Conservation (phyloP, 768 basidiomycete species). For the Mrakia gelida region DNA sequence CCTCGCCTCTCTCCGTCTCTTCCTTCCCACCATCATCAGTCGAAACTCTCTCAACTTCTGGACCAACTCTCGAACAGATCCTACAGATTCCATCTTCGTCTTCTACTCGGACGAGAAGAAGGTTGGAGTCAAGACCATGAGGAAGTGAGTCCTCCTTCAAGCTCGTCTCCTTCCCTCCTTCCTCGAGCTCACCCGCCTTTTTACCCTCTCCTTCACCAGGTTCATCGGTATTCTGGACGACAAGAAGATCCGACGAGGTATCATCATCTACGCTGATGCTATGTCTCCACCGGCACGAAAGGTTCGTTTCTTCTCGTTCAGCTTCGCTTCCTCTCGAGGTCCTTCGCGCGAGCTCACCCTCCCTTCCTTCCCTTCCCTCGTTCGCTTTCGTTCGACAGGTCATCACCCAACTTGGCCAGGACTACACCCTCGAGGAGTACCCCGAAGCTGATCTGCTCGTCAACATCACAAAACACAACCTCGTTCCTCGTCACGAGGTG, state of each 20-base stretch:
- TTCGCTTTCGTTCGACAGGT: slow-evolving; percentile 54
- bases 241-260: slow-evolving; percentile 79
- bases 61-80: slow-evolving; percentile 64
- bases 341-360: slow-evolving; percentile 3
- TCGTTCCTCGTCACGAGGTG: slow-evolving; percentile 90
- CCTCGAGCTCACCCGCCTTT: not conserved
- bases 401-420: slow-evolving; percentile 78
- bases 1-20: not conserved
- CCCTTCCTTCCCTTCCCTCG: not conserved
- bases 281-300: slow-evolving; percentile 97
- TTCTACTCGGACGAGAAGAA: slow-evolving; percentile 95
- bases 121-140: slow-evolving; percentile 95
- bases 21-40: slow-evolving; percentile 48
- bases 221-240: slow-evolving; percentile 85
- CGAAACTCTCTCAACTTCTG: slow-evolving; percentile 86
- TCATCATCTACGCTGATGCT: slow-evolving; percentile 91
- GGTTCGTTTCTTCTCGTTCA: slow-evolving; percentile 50
- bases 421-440: slow-evolving; percentile 90
- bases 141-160: slow-evolving; percentile 63
- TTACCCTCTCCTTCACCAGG: slow-evolving; percentile 41
- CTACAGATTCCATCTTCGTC: slow-evolving; percentile 77
- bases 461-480: slow-evolving; percentile 92
- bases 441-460: slow-evolving; percentile 93
- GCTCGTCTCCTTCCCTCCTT: not conserved
- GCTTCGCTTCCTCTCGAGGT: not conserved